Percentiles rank a stretch among this genome's conserved stretches.
Conservation (phyloP, 108 stramenopile species). For the Parmales sp. region DNA sequence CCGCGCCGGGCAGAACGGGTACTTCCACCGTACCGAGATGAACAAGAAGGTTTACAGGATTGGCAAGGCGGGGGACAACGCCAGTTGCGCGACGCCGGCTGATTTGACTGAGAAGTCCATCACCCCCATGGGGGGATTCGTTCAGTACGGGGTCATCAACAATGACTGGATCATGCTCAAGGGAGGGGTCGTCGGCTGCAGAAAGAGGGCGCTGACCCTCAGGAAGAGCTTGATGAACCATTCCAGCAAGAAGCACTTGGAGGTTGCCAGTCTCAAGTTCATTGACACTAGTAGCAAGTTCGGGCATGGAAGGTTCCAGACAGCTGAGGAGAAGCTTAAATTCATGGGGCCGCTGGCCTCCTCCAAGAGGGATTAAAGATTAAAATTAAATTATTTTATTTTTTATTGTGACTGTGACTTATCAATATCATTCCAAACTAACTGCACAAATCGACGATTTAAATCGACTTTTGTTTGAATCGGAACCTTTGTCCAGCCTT, state of each 20-base stretch:
- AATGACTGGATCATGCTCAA: conserved; percentile 99
- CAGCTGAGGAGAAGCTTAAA: conserved; percentile 94
- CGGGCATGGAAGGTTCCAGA: conserved; percentile 99
- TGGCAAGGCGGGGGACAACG: conserved; percentile 92
- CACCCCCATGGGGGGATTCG: conserved; percentile 99
- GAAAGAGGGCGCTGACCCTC: conserved; percentile 95
- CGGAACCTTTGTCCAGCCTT: conserved; percentile 70
- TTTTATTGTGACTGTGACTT: too few relatives aligned
- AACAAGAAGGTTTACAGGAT: conserved; percentile 99
- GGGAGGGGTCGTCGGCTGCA: conserved; percentile 93
- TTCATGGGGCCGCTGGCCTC: conserved; percentile 96
- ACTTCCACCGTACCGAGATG: conserved; percentile 99
- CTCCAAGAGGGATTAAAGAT: too few relatives aligned
- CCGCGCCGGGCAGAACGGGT: conserved; percentile 99
- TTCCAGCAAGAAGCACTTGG: conserved; percentile 85
- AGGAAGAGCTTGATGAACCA: conserved; percentile 92
- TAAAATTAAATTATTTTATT: too few relatives aligned
- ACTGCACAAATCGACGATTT: conserved; percentile 67
- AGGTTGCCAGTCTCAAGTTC: conserved; percentile 92
- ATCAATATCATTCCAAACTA: too few relatives aligned
- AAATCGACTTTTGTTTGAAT: conserved; percentile 76
- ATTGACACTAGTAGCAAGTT: conserved; percentile 99
- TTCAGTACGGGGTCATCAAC: conserved; percentile 87
- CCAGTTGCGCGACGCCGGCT: conserved; percentile 83
- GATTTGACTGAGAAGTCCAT: conserved; percentile 98